These are phyloP conservation scores for Solanum ossicruentum DNA, from an alignment of 257 asterid genomes.

Conservation along the genomic window DNA sequence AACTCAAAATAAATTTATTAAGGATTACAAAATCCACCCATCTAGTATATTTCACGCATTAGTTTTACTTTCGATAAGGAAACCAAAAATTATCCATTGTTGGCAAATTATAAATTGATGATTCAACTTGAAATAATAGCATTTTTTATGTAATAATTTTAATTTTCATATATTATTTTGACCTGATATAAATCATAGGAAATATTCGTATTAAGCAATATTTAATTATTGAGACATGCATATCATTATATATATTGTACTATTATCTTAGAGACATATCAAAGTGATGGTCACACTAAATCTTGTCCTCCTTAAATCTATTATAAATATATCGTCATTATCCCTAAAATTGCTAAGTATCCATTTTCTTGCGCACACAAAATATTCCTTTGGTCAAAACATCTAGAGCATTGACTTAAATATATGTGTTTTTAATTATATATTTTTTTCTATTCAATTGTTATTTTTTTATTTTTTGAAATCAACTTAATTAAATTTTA, in stretches of 20 bases:
- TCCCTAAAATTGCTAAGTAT: not conserved
- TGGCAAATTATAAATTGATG: not conserved
- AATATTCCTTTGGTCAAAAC: not conserved
- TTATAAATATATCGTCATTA: not conserved
- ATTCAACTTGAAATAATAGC: not conserved
- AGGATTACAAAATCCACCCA: too few species aligned
- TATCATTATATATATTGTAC: too few species aligned
- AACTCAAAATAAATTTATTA: too few species aligned
- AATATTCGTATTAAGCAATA: not conserved
- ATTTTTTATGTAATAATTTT: too few species aligned
- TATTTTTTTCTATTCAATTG: not conserved
- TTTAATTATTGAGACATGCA: too few species aligned
- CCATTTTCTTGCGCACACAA: not conserved
- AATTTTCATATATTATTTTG: too few species aligned
- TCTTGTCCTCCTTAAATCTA: not conserved
- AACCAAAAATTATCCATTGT: not conserved
- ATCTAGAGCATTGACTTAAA: not conserved
- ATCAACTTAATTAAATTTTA: too few species aligned
- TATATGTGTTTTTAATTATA: not conserved
- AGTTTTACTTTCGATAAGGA: not conserved
- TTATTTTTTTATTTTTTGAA: accelerated
- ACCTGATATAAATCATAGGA: not conserved
- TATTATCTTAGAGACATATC: too few species aligned
- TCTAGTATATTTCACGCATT: not conserved
- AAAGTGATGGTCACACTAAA: not conserved